A percentile compares a stretch with the other conserved stretches of the same genome.
These are phyloP conservation scores for Suhomyces prunicola DNA, from an alignment of 805 yeast genomes.

Conservation along the genomic window DNA sequence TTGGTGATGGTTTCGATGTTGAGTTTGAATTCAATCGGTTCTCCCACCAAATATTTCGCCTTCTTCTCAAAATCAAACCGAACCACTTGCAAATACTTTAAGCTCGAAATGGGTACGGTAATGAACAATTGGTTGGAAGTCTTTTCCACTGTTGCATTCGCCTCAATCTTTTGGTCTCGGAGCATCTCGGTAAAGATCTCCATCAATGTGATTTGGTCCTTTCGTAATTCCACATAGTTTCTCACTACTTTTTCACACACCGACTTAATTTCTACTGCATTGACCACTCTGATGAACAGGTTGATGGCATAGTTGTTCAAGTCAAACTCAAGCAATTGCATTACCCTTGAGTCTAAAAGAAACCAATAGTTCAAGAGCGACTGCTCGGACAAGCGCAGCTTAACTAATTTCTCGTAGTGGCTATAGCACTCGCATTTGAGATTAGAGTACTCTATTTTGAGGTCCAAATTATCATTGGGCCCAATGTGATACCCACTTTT, in stretches of 20 bases:
- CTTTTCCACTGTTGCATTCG: background rate
- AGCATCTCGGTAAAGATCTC: slow-evolving; percentile 5
- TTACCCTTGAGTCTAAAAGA: slow-evolving; percentile 18
- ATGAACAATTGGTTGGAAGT: slow-evolving; percentile 35
- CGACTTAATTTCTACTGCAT: slow-evolving; percentile 14
- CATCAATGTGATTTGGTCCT: slow-evolving; percentile 10
- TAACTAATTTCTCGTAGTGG: slow-evolving; percentile 10
- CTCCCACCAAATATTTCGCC: slow-evolving; percentile 57
- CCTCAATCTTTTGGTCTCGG: background rate
- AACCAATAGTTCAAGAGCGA: slow-evolving; percentile 18
- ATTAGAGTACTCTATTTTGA: slow-evolving; percentile 46
- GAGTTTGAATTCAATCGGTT: slow-evolving; percentile 49
- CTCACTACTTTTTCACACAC: slow-evolving; percentile 13
- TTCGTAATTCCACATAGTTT: slow-evolving; percentile 7
- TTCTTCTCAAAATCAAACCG: slow-evolving; percentile 41
- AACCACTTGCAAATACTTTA: slow-evolving; percentile 58
- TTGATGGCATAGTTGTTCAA: slow-evolving; percentile 29
- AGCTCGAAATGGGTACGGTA: slow-evolving; percentile 59
- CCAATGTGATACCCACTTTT: slow-evolving; percentile 14
- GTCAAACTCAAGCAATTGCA: slow-evolving; percentile 23
- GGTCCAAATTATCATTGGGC: slow-evolving; percentile 35
- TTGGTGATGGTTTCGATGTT: slow-evolving; percentile 41
- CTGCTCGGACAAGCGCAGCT: slow-evolving; percentile 11
- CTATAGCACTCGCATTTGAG: slow-evolving; percentile 43
- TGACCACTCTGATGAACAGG: slow-evolving; percentile 15